phyloP scores from a whole-genome alignment of 2,329 filamentous ascomycete species.

The Emergomyces orientalis region DNA sequence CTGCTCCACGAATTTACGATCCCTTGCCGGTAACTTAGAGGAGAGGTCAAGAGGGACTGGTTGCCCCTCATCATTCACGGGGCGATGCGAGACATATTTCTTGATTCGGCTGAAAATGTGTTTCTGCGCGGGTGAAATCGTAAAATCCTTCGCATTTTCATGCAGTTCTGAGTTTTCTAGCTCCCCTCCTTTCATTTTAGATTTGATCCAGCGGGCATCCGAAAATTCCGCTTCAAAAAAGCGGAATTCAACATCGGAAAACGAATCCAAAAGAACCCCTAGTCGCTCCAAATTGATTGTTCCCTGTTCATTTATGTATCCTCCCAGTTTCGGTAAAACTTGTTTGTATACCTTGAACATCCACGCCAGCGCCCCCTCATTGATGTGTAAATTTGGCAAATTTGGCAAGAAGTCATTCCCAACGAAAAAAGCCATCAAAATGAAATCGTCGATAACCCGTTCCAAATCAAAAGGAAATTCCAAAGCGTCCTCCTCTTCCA shows the following conservation, averaged over 20 bases:
- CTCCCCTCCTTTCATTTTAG: constrained; percentile 61
- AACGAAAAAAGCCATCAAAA: constrained; percentile 98
- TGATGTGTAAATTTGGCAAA: constrained; percentile 91
- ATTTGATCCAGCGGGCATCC: constrained; percentile 84
- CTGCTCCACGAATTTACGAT: constrained; percentile 89
- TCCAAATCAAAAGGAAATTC: constrained; percentile 85
- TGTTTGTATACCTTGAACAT: constrained; percentile 98
- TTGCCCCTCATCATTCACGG: constrained; percentile 40
- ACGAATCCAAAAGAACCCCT: constrained; percentile 65
- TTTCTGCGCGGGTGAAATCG: constrained; percentile 71
- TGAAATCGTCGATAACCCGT: constrained; percentile 96
- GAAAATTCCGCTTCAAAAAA: constrained; percentile 86
- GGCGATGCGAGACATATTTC: constrained; percentile 66
- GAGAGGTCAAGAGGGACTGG: constrained; percentile 61
- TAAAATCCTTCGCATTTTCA: constrained; percentile 52
- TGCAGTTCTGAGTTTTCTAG: constrained; percentile 54
- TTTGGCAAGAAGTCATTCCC: constrained; percentile 99
- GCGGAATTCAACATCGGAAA: constrained; percentile 81
- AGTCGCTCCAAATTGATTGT: constrained; percentile 80
- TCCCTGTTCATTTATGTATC: constrained; percentile 94
- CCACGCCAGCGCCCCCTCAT: constrained; percentile 88
- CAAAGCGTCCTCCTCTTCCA: constrained; percentile 63
- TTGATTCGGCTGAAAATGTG: constrained; percentile 73
- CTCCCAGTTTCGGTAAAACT: constrained; percentile 73
- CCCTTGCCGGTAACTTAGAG: constrained; percentile 62